Evolutionary conservation across 768 basidiomycete genomes (phyloP), one percentile per base, ranked within the genome.

Genomic region (Suillus hirtellus): DNA sequence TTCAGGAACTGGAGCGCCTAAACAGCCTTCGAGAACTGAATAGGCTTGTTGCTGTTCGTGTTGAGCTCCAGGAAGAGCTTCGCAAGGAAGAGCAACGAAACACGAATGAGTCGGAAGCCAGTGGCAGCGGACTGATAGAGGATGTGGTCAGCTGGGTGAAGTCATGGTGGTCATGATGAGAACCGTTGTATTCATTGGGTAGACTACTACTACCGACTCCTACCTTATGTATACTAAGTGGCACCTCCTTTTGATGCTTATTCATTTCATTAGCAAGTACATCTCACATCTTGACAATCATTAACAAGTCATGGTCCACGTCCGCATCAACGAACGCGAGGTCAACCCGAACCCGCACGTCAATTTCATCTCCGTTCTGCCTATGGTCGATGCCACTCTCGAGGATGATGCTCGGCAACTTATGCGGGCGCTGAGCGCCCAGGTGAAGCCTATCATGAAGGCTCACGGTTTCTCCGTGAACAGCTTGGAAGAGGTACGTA

Each of bases 391-490:
- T 53, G 24, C 74, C 14, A 78, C 75, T 6, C 78, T 82, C 37
- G 79, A 85, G 65, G 88, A 90, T 63, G 85, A 86, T 56, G 88
- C 90, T 12, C 81, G 82, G 50, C 88, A 93, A 70, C 81, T 92
- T 37, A 78, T 95, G 61, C 83, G 90, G 7, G 89, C 92, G 3
- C 78, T 95, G 52, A 92, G 91, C 0, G 93, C 92, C 3, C 92
- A 94, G 75, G 90, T 94, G 35, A 83, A 84, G 65, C 92, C 92
- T 3, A 70, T 93, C 24, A 95, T 95, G 93, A 92, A 92, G 71
- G 72, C 79, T 3, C 89, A 92, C 67, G 90, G 90, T 0, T 88
- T 94, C 67, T 74, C 71, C 2, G 84, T 94, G 35, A 94, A 93
- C 69, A 90, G 87, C 65, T 78, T 94, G 17, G 92, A 93, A 77